Percentiles rank a stretch among this genome's conserved stretches.
Evolutionary conservation across 441 rosid species (phyloP).

Genomic region (Bocquillonia castaneifolia): DNA sequence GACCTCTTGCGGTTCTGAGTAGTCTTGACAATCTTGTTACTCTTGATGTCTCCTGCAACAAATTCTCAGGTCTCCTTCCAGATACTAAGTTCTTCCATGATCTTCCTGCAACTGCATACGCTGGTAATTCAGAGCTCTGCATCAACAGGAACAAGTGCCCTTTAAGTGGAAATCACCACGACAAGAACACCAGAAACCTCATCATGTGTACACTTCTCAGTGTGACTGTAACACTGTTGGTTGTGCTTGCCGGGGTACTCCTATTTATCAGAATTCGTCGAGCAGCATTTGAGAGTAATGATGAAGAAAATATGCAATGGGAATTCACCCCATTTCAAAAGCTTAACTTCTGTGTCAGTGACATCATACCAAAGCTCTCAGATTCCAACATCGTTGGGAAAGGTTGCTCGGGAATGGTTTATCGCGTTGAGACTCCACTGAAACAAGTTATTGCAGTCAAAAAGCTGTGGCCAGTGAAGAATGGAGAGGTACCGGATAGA

Average conservation of each 20-base stretch:
- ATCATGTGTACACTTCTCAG: constrained; percentile 41
- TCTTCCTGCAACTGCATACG: constrained; percentile 42
- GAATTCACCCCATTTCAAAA: constrained; percentile 50
- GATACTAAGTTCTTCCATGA: constrained; percentile 52
- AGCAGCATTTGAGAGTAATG: constrained; percentile 19
- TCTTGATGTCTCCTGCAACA: constrained; percentile 52
- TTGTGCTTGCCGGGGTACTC: constrained; percentile 32
- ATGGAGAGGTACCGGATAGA: constrained; percentile 44
- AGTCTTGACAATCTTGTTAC: constrained; percentile 58
- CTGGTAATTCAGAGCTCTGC: constrained; percentile 52
- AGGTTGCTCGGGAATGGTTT: constrained; percentile 67
- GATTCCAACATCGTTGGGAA: constrained; percentile 56
- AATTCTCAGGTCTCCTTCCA: constrained; percentile 56
- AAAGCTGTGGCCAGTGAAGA: constrained; percentile 61
- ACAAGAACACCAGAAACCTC: constrained; percentile 32
- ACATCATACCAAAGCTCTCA: constrained; percentile 42
- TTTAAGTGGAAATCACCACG: constrained; percentile 19
- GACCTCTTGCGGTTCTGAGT: constrained; percentile 36
- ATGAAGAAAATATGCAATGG: constrained; percentile 42
- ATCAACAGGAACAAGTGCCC: constrained; percentile 34
- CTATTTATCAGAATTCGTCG: constrained; percentile 35
- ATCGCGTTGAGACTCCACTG: constrained; percentile 51
- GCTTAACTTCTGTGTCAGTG: constrained; percentile 45
- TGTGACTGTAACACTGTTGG: constrained; percentile 29
- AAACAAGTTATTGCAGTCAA: constrained; percentile 64